Evolutionary conservation across 2,329 filamentous ascomycete species (phyloP), one percentile per base, ranked within the genome.

Genomic region (Paecilomyces formosus): DNA sequence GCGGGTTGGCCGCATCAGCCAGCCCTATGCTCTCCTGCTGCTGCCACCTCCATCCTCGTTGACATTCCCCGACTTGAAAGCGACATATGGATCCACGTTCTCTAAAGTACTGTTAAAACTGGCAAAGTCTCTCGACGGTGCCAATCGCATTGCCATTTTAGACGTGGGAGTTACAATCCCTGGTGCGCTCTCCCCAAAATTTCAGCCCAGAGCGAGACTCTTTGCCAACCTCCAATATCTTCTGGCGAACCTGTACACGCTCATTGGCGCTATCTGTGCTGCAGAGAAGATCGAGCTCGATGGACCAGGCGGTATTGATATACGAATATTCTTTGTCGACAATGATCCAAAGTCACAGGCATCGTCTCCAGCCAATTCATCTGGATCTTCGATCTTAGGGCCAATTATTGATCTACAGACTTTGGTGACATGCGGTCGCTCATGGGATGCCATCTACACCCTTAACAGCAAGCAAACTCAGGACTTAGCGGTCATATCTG

Each of bases 241-340:
- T 4, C 76, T 97, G 22, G 88, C 89, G 2, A 83, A 84, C 26
- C 70, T 95, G 24, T 97, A 97, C 79, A 86, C 86, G 66, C 81
- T 97, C 55, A 78, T 94, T 58, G 88, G 88, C 33, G 77, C 86
- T 53, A 79, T 90, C n/a, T 90, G 88, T 62, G 84, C 86, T 12
- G 81, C 85, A 63, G 78, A 84, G 54, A 78, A 77, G 77, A 76
- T 87, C 72, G 76, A 89, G 73, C 70, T 90, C 74, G 79, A 83
- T 77, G 84, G 85, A 35, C 81, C 85, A 0, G 85, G 86, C 53
- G 88, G 89, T 24, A 83, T 96, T 15, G 91, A 97, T 73, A 81
- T 85, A 1, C 85, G 91, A 3, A 77, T 96, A 15, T 68, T 96
- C 28, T 80, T 95, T 31, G 75, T 96, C 45, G 85, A 92, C 61